Conservation (phyloP, 306 rosid genomes). For the Acacia acuminata region DNA sequence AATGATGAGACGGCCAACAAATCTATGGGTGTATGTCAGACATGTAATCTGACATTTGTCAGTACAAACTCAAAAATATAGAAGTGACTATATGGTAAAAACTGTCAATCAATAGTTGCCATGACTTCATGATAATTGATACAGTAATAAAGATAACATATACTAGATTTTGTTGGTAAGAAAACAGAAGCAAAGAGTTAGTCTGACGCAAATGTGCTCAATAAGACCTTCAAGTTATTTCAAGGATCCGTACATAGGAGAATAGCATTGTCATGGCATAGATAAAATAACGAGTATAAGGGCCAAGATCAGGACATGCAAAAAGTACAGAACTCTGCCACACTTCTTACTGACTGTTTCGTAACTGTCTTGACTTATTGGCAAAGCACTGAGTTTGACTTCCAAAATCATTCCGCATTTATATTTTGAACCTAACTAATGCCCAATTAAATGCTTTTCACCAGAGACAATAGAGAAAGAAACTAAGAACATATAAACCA, state of each 20-base stretch:
- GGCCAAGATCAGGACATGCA: conserved; percentile 7
- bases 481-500: background rate
- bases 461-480: background rate
- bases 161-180: background rate
- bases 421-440: background rate
- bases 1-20: background rate
- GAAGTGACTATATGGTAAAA: background rate
- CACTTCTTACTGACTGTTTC: background rate
- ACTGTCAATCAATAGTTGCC: background rate
- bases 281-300: background rate
- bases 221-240: background rate
- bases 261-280: background rate
- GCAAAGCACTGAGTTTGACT: background rate
- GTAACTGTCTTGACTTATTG: background rate
- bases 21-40: background rate
- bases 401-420: background rate
- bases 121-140: background rate
- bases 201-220: background rate
- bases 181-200: background rate
- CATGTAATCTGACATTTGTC: background rate
- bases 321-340: background rate
- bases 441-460: background rate
- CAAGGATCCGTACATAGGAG: background rate
- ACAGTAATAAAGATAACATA: background rate
- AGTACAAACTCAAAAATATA: background rate